Evolutionary conservation across 1,139 yeast genomes (phyloP), one percentile per base, ranked within the genome.

Genomic region (Candida glucosophila): DNA sequence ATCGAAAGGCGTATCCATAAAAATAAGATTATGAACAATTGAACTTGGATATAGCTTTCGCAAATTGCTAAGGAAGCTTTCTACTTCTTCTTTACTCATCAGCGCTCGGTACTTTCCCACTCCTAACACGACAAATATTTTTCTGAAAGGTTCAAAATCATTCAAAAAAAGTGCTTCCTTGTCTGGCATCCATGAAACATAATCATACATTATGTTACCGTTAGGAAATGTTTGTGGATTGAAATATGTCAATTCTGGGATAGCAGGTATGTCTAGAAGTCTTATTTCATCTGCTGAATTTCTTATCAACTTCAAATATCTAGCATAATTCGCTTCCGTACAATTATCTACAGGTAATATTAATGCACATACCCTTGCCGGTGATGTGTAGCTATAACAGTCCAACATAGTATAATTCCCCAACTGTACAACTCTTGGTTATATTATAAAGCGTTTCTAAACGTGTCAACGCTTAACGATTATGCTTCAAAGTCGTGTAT

Each of bases 131-230:
- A 77, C 61, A 36, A 79, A 76, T 0, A 77, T 69, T 47, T 85
- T 85, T 27, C 97, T 56, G 49, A 68, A 83, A 1, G 95, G 95
- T 49, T 90, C 97, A 37, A 88, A 75, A 49, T 88, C 96, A 40
- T 81, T 83, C 29, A 88, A 57, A 33, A 81, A 78, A 6, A 75
- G 54, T 13, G 60, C 58, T 27, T 77, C 82, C 14, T 64, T 58
- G 31, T 78, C 83, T 8, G 68, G 67, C 17, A 58, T 49, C 2
- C 66, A 41, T 0, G 70, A 52, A 13, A 49, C 54, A 36, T 75
- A 73, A 30, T 78, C 78, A 39, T 69, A 79, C 10, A 73, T 47
- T 1, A 83, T 52, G 27, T 77, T 57, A 0, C 97, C 97, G 26
- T 68, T 67, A 1, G 96, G 95, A 41, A 73, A 82, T 0, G 79